A percentile compares a stretch with the other conserved stretches of the same genome.
Conservation (phyloP, 139 green algal species). For the Zygnema cylindricum region DNA sequence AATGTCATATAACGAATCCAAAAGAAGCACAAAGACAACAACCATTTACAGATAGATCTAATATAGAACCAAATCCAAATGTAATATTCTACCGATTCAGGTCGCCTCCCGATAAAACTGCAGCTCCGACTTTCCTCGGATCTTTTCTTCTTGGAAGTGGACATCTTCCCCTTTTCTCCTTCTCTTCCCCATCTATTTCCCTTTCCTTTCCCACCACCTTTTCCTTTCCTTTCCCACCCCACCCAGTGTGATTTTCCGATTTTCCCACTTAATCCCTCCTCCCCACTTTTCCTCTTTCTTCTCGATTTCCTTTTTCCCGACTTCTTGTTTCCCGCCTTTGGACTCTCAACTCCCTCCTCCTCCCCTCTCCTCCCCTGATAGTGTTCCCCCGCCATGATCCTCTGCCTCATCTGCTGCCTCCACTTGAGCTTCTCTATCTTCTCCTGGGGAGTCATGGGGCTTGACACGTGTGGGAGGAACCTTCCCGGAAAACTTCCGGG, state of each 20-base stretch:
- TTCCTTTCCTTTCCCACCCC: too few species aligned
- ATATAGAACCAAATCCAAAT: too few species aligned
- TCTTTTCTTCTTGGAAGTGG: too few species aligned
- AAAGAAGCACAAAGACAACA: too few species aligned
- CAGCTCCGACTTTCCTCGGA: too few species aligned
- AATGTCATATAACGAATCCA: too few species aligned
- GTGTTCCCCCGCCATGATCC: neutral
- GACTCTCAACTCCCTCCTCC: neutral
- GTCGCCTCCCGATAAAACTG: neutral
- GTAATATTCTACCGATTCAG: too few species aligned
- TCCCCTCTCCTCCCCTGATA: neutral
- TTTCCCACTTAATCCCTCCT: neutral
- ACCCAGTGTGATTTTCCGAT: too few species aligned
- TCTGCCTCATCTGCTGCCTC: slow-evolving; percentile 13
- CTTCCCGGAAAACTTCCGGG: neutral
- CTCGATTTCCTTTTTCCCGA: neutral
- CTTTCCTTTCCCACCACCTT: too few species aligned
- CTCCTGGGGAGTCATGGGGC: slow-evolving; percentile 17
- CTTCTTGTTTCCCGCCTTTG: neutral
- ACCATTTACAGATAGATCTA: too few species aligned
- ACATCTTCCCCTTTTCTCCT: too few species aligned
- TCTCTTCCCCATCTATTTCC: too few species aligned
- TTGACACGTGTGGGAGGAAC: neutral
- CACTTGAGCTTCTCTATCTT: slow-evolving; percentile 32
- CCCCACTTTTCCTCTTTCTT: neutral